These are phyloP conservation scores for Thermothelomyces thermophilus DNA, from an alignment of 2,329 filamentous ascomycete genomes.

Conservation along the genomic window DNA sequence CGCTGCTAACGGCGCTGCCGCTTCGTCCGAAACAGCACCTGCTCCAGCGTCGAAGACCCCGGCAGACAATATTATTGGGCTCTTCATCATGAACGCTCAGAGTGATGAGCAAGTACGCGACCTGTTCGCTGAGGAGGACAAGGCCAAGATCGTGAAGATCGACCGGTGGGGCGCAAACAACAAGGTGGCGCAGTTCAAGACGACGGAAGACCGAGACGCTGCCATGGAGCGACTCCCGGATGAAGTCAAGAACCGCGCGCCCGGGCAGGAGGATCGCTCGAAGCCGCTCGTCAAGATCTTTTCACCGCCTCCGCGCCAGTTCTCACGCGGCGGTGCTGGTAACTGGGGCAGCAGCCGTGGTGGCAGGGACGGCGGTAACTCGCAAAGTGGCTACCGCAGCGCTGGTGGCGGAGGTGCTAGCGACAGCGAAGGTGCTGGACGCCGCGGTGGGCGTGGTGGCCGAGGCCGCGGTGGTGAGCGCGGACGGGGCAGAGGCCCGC, in stretches of 20 bases:
- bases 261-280: slow-evolving; percentile 59
- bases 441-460: slow-evolving; percentile 49
- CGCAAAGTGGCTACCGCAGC: slow-evolving; percentile 74
- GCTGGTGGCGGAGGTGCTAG: slow-evolving; percentile 74
- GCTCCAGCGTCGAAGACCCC: slow-evolving; percentile 54
- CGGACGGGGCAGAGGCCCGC: slow-evolving; percentile 49
- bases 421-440: slow-evolving; percentile 53
- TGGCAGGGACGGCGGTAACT: slow-evolving; percentile 45
- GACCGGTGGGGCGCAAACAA: slow-evolving; percentile 74
- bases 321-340: slow-evolving; percentile 58
- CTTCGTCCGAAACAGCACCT: slow-evolving; percentile 46
- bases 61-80: slow-evolving; percentile 65
- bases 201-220: slow-evolving; percentile 68
- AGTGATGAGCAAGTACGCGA: slow-evolving; percentile 76
- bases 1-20: slow-evolving; percentile 47
- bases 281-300: slow-evolving; percentile 81
- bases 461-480: slow-evolving; percentile 52
- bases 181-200: slow-evolving; percentile 82
- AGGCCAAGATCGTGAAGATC: slow-evolving; percentile 69
- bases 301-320: slow-evolving; percentile 56
- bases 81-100: slow-evolving; percentile 85
- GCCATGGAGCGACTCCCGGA: slow-evolving; percentile 69
- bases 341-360: slow-evolving; percentile 62
- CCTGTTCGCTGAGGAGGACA: slow-evolving; percentile 77
- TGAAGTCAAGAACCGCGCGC: slow-evolving; percentile 65